Conservation (phyloP, 2,329 filamentous ascomycete genomes). For the Sporothrix mexicana region DNA sequence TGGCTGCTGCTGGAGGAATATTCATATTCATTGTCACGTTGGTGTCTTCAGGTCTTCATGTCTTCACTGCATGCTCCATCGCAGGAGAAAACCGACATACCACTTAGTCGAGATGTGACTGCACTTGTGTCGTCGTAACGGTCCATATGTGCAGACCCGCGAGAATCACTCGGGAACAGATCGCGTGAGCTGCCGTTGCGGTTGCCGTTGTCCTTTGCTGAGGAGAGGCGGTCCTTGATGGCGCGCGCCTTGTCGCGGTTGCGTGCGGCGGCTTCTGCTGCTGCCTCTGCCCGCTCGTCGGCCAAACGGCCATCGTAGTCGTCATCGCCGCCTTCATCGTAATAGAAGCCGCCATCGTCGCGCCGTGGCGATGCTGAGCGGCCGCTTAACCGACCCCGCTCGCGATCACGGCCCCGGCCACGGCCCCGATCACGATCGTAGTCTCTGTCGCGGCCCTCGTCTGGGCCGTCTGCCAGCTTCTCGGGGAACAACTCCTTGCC, state of each 20-base stretch:
- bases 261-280: conserved; percentile 41
- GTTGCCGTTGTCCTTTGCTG: conserved; percentile 50
- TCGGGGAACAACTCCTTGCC: conserved; percentile 35
- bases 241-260: conserved; percentile 54
- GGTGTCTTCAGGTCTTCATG: neutral
- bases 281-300: conserved; percentile 38
- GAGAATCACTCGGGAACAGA: conserved; percentile 56
- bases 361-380: conserved; percentile 60
- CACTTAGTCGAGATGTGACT: conserved; percentile 38
- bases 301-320: conserved; percentile 41
- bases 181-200: conserved; percentile 48
- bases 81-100: conserved; percentile 38
- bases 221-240: conserved; percentile 51
- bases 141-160: conserved; percentile 46
- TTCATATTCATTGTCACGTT: neutral
- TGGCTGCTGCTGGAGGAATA: neutral
- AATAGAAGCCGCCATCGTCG: conserved; percentile 50
- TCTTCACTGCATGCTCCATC: conserved; percentile 20
- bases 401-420: conserved; percentile 40
- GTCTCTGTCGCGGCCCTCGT: conserved; percentile 32
- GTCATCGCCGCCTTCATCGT: conserved; percentile 38
- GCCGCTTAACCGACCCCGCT: conserved; percentile 47
- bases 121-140: conserved; percentile 42
- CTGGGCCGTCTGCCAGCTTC: conserved; percentile 14
- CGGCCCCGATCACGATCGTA: conserved; percentile 47